Base-by-base conservation (phyloP, 208 protist genomes). In the Wallacemonas sp. region DNA sequence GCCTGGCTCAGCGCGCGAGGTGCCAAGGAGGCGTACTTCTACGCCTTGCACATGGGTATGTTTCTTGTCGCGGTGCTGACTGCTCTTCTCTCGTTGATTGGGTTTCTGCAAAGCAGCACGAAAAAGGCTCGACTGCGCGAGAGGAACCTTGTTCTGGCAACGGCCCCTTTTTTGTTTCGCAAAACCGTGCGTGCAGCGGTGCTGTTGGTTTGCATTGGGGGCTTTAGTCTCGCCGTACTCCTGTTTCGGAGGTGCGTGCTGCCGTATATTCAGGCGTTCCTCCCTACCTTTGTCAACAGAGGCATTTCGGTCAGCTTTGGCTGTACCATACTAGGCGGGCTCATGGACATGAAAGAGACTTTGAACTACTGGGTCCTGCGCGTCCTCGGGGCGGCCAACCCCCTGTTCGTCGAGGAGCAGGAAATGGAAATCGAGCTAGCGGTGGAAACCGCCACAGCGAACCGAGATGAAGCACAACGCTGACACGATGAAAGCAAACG, bases 291-390 rank as follows among this genome's bases (percentile, higher is more conserved):
- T 28, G 46, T 89, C 19, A 42, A 22, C 15, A 61, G 80, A 22
- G 54, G 22, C 6, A 73, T 89, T n/a, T 77, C 82, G 12, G 56
- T 76, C 1, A 75, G 74, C 22, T 66, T 79, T 17, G 75, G 75
- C 1, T 88, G 86, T 56, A 78, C 71, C 17, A 74, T 84, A 24
- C 67, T 95, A 3, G 90, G 90, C 4, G 68, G 63, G 21, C 64
- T 95, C 22, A 91, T 93, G 82, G 90, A 93, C 63, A 71, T 86
- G 72, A 72, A 89, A 46, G 86, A 91, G 45, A 77, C 70, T 22
- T 62, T 93, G 54, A 93, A 95, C 62, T 67, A 82, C 31, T 60
- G 36, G 2, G 63, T 80, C 15, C 65, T 90, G 47, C 83, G 84
- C 4, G 41, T 90, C 12, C 58, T 93, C 11, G 86, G 86, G 11